These are phyloP conservation scores for Chloranthus sessilifolius DNA, from an alignment of 164 flowering plant genomes.

Conservation along the genomic window DNA sequence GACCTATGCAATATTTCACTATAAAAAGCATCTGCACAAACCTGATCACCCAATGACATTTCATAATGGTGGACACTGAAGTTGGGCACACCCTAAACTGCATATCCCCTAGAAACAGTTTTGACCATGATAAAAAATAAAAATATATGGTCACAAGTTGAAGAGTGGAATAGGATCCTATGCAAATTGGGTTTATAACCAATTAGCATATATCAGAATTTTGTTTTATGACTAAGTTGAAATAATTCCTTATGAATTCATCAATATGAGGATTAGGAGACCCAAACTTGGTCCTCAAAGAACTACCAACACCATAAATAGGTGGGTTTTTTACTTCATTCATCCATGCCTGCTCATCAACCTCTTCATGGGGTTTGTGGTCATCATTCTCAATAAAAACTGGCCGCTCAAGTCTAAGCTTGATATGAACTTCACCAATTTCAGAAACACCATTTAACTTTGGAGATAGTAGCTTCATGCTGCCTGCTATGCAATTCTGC, in stretches of 20 bases:
- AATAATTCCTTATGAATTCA: constrained; percentile 37
- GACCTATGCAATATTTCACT: no score
- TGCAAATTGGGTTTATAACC: no score
- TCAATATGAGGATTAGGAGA: constrained; percentile 12
- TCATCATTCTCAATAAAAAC: constrained; percentile 1
- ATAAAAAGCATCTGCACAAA: no score
- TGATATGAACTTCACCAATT: constrained; percentile 10
- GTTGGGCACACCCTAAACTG: no score
- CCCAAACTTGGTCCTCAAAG: not conserved
- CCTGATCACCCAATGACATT: no score
- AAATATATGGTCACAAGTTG: no score
- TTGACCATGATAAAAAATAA: no score
- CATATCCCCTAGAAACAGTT: no score
- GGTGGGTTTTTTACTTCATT: constrained; percentile 3
- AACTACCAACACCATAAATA: constrained; percentile 6
- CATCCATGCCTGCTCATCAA: constrained; percentile 5
- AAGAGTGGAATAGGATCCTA: no score
- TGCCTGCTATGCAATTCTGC: constrained; percentile 17
- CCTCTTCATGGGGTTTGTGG: constrained; percentile 1
- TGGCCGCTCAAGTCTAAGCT: constrained; percentile 11
- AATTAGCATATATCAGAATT: no score
- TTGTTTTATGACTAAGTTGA: no score
- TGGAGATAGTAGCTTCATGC: constrained; percentile 12
- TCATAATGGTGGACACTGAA: no score
- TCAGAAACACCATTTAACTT: constrained; percentile 28